phyloP scores from a whole-genome alignment of 1,284 basidiomycete genomes.

The Tranzscheliella williamsii region DNA sequence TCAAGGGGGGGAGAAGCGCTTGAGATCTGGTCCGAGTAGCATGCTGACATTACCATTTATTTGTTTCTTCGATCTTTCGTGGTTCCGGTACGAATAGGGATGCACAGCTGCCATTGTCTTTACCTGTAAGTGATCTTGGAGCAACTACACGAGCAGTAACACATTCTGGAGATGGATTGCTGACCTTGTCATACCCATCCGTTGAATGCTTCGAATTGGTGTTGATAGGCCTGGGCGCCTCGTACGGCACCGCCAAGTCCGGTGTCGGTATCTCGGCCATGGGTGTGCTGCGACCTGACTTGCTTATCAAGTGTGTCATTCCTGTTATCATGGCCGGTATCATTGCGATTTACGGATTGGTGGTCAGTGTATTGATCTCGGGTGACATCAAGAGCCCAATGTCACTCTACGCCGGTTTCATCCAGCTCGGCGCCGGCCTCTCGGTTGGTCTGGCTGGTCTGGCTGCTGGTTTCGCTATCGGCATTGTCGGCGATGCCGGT shows the following conservation, averaged over 20 bases:
- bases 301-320: slow-evolving; percentile 98
- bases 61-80: no score
- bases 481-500: slow-evolving; percentile 87
- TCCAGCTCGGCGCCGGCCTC: slow-evolving; percentile 91
- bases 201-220: no score
- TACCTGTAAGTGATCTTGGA: slow-evolving; percentile 80
- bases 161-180: slow-evolving; percentile 1
- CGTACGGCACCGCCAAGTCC: slow-evolving; percentile 94
- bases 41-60: no score
- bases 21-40: no score
- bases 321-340: slow-evolving; percentile 99
- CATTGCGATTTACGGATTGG: slow-evolving; percentile 72
- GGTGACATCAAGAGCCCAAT: slow-evolving; percentile 63
- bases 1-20: no score
- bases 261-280: slow-evolving; percentile 97
- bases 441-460: slow-evolving; percentile 89
- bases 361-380: slow-evolving; percentile 65
- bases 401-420: slow-evolving; percentile 79
- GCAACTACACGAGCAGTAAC: no score
- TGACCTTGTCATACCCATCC: slow-evolving; percentile 2
- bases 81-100: no score
- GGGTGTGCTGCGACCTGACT: slow-evolving; percentile 90
- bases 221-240: slow-evolving; percentile 83
- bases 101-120: slow-evolving; percentile 96
- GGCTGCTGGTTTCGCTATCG: slow-evolving; percentile 97